phyloP scores from a whole-genome alignment of 805 yeast species.

The Metschnikowia koreensis region DNA sequence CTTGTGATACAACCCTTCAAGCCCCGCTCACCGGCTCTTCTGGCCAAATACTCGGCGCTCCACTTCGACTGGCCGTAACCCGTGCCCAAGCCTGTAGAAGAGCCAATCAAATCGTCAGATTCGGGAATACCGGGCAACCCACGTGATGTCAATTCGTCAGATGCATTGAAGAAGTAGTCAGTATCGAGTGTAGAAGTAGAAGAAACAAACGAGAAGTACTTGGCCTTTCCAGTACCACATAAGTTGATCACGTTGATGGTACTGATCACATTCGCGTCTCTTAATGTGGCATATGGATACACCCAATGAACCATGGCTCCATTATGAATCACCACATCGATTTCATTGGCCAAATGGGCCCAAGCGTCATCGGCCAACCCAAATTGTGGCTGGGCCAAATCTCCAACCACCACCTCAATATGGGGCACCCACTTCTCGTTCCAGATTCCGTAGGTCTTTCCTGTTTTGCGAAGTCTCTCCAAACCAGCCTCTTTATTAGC shows the following conservation, averaged over 20 bases:
- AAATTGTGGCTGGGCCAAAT: conserved; percentile 67
- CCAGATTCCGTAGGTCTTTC: conserved; percentile 83
- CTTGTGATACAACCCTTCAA: conserved; percentile 85
- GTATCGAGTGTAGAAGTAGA: conserved; percentile 93
- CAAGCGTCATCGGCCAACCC: conserved; percentile 64
- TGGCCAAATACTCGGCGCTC: conserved; percentile 89
- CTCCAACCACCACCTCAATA: conserved; percentile 78
- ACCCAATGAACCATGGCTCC: conserved; percentile 99
- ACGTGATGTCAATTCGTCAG: conserved; percentile 63
- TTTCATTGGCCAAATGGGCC: conserved; percentile 50
- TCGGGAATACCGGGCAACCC: conserved; percentile 79
- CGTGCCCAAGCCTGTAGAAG: conserved; percentile 75
- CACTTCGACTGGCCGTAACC: conserved; percentile 99
- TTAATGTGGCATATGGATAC: conserved; percentile 83
- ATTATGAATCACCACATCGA: conserved; percentile 89
- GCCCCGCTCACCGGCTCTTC: conserved; percentile 86
- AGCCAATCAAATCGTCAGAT: conserved; percentile 78
- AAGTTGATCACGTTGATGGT: conserved; percentile 80
- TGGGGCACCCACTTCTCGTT: conserved; percentile 53
- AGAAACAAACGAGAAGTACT: conserved; percentile 85
- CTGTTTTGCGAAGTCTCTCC: conserved; percentile 71
- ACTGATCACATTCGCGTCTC: conserved; percentile 91
- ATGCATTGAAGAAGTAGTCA: conserved; percentile 70
- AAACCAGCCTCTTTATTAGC: conserved; percentile 62
- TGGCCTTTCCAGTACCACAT: conserved; percentile 78